phyloP scores from a whole-genome alignment of 2,329 filamentous ascomycete species.

The Hypoxylon sp. region DNA sequence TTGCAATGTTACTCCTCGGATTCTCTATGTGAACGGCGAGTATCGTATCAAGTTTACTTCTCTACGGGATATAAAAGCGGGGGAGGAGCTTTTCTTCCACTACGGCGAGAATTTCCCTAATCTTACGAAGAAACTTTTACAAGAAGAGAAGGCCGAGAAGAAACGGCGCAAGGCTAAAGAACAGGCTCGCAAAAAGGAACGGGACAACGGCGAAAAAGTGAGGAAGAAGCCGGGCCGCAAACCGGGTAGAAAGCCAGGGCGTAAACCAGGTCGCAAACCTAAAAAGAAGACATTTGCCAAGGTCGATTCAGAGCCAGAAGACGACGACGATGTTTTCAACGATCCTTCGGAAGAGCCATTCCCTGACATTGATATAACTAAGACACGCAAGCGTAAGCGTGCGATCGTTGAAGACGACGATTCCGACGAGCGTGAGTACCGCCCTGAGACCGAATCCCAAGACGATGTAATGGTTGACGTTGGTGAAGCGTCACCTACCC shows the following conservation, averaged over 20 bases:
- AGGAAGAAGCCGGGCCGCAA: constrained; percentile 53
- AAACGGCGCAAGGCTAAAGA: constrained; percentile 53
- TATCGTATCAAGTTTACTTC: constrained; percentile 83
- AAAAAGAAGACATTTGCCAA: constrained; percentile 53
- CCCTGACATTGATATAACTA: constrained; percentile 38
- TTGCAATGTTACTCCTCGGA: constrained; percentile 74
- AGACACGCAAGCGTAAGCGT: constrained; percentile 52
- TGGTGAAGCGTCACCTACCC: constrained; percentile 30
- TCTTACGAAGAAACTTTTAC: constrained; percentile 67
- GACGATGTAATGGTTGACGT: constrained; percentile 46
- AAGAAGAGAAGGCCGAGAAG: constrained; percentile 59
- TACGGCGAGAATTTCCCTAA: constrained; percentile 80
- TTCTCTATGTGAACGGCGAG: constrained; percentile 81
- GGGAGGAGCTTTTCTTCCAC: constrained; percentile 86
- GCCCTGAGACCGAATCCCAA: constrained; percentile 46
- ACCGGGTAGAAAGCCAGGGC: constrained; percentile 50
- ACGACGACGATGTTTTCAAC: constrained; percentile 46
- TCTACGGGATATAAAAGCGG: constrained; percentile 74
- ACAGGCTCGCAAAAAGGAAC: constrained; percentile 43
- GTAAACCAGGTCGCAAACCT: constrained; percentile 51
- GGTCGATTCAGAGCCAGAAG: constrained; percentile 49
- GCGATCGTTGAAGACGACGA: constrained; percentile 39
- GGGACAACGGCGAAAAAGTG: constrained; percentile 43
- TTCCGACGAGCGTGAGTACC: constrained; percentile 51
- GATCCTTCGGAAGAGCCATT: constrained; percentile 48